Evolutionary conservation across 176 grass and related monocot genomes (phyloP), one percentile per base, ranked within the genome.

Genomic region (Paspalum vaginatum): DNA sequence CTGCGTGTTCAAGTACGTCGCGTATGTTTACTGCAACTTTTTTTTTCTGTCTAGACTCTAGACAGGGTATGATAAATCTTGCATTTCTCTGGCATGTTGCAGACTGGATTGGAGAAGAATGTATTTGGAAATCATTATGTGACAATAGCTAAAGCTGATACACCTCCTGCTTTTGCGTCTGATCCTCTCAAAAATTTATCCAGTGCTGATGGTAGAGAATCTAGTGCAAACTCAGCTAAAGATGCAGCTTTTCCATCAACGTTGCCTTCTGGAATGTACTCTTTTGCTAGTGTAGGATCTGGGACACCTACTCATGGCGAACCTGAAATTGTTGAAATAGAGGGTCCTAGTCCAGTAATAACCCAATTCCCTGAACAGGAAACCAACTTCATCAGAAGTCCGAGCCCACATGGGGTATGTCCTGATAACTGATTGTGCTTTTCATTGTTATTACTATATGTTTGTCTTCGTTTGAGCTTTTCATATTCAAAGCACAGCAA

Each of bases 91-190:
- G 7, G 88, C 81, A 65, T 94, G 46, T 87, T 72, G 41, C 88
- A 99, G 96, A 99, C 83, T 89, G 96, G 92, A 61, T 55, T 93
- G 86, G 92, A 93, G 90, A 99, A 91, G 81, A 99, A 93, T 79
- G 88, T 99, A 74, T 99, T 93, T 91, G 96, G 96, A 86, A 99
- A 93, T 87, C 96, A 99, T 70, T 66, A 91, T 45, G 87, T 95
- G 61, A 76, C 95, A 86, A 74, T 85, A 61, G 70, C 84, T 89
- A 88, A 87, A 85, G 84, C 58, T 39, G 96, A 91, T 68, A 80
- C 88, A 51, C 90, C 96, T 49, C 88, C 87, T 73, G 92, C 92
- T 75, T 98, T 93, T 91, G 79, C 92, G 67, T 95, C 96, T 77
- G 92, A 92, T 49, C 88, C 92, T 67, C 96, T 95, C 78, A 88